phyloP scores from a whole-genome alignment of 2,329 filamentous ascomycete genomes.

The Allantophomopsis lycopodina region DNA sequence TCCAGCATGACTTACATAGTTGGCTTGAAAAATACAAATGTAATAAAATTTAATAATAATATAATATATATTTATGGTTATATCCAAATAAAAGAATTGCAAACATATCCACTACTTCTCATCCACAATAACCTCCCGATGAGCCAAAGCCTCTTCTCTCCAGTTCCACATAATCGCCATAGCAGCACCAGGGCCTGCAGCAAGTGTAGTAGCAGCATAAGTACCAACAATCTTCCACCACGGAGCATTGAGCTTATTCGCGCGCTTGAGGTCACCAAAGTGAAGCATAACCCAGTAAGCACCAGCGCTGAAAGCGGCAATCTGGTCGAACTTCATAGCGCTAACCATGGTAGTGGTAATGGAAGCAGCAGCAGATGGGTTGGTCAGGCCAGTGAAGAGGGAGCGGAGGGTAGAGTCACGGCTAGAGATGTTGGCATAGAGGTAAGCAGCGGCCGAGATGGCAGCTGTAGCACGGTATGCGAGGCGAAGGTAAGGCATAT shows the following conservation, averaged over 20 bases:
- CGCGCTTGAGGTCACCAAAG: constrained; percentile 19
- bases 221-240: constrained; percentile 12
- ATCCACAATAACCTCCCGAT: too few species aligned
- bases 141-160: constrained; percentile 20
- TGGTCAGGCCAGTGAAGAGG: constrained; percentile 12
- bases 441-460: constrained; percentile 4
- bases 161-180: constrained; percentile 18
- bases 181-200: constrained; percentile 17
- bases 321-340: constrained; percentile 12
- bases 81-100: too few species aligned
- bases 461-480: constrained; percentile 8
- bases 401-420: constrained; percentile 8
- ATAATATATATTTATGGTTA: too few species aligned
- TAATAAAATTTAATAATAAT: too few species aligned
- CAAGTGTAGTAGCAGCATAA: constrained; percentile 6
- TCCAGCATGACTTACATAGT: too few species aligned
- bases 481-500: constrained; percentile 12
- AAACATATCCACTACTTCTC: too few species aligned
- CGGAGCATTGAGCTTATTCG: constrained; percentile 12
- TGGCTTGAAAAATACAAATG: too few species aligned
- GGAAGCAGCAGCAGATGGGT: constrained; percentile 7
- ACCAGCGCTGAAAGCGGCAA: constrained; percentile 10
- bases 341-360: constrained; percentile 4
- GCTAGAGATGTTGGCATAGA: constrained; percentile 7
- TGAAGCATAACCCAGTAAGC: constrained; percentile 18